Evolutionary conservation across 2,329 filamentous ascomycete genomes (phyloP), one percentile per base, ranked within the genome.

Genomic region (Aureobasidium sp.): DNA sequence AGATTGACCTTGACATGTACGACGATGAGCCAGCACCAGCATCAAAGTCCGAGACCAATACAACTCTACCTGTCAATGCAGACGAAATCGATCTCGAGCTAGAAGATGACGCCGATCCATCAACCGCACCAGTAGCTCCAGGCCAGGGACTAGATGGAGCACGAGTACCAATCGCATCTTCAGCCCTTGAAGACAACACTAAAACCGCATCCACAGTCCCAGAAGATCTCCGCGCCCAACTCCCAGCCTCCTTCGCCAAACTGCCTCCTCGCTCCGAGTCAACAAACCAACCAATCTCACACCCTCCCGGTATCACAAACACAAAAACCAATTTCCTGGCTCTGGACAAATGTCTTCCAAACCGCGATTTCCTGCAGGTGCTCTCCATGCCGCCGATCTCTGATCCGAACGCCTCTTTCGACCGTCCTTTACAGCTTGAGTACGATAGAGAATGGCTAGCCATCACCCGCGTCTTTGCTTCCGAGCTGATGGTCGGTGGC

Each of bases 361-460:
- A 90, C 23, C 89, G 92, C 18, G 88, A 94, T 67, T 98, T 95
- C 75, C 84, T 99, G 2, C 94, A 98, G 71, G 83, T 98, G 4
- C 82, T 92, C 42, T 87, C 92, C 38, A 82, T 95, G 23, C 74
- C 80, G 3, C 82, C 89, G 4, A 74, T 85, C 48, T 69, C 76
- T n/a, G 69, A 64, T 6, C 56, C 69, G 5, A 67, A 71, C 6
- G 56, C 63, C 9, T 68, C 76, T 29, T 48, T 80, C 58, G 60
- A 73, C 20, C 78, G 82, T 2, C 89, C 89, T 1, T 86, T 89
- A 70, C 83, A 81, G 15, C 84, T 98, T 0, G 82, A 90, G 55
- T 98, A 99, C 76, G 96, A 99, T 77, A 89, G 91, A 15, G 96
- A 99, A 80, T 99, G 95, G 95, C 89, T 99, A 10, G 92, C 96